These are phyloP conservation scores for Candida buenavistaensis DNA, from an alignment of 1,139 yeast genomes.

Conservation along the genomic window DNA sequence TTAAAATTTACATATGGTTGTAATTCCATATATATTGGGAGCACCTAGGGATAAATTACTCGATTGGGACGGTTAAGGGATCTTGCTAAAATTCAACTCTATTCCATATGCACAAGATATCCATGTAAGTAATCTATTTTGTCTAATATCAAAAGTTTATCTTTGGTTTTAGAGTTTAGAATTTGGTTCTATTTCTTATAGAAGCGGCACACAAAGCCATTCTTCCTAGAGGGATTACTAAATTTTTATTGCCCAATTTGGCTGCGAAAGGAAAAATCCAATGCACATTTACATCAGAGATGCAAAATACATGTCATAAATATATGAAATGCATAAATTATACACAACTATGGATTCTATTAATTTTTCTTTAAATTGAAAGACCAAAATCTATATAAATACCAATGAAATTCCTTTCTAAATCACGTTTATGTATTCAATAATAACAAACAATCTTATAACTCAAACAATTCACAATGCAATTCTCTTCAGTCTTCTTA, in stretches of 20 bases:
- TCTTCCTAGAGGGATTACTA: neutral
- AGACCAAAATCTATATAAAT: neutral
- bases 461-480: slow-evolving; percentile 10
- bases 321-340: neutral
- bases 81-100: no score
- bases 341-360: neutral
- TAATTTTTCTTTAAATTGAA: neutral
- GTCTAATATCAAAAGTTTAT: neutral
- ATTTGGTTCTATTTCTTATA: no score
- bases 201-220: neutral
- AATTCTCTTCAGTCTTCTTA: slow-evolving; percentile 12
- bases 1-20: no score
- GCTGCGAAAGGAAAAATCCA: slow-evolving; percentile 13
- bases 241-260: slow-evolving; percentile 11
- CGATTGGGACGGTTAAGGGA: no score
- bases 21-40: no score
- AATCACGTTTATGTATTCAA: no score
- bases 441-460: slow-evolving; percentile 2
- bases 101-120: no score
- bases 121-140: neutral
- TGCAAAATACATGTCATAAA: neutral
- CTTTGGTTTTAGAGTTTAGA: no score
- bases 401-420: slow-evolving; percentile 1
- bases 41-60: no score
- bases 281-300: neutral